Evolutionary conservation across 495 filamentous ascomycete genomes (phyloP), one percentile per base, ranked within the genome.

Genomic region (Tuber brumale): DNA sequence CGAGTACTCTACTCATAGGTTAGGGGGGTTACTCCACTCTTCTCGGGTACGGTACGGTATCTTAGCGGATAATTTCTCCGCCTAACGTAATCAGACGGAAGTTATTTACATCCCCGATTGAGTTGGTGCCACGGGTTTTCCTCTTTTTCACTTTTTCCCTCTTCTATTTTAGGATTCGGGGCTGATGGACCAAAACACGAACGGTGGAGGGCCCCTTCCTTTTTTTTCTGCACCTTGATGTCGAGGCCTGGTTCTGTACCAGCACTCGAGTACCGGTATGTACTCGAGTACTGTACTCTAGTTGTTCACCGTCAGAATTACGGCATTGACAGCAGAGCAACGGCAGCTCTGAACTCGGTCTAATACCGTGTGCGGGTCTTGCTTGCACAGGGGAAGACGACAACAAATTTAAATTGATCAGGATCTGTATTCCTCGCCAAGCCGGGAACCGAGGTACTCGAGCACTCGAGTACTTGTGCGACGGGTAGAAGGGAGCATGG

Each of bases 1-100:
- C 37, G 37, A 39, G 37, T 39, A 39, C 37, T 4, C n/a, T n/a
- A n/a, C n/a, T n/a, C n/a, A n/a, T n/a, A 51, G 0, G 43, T 44
- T 44, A 44, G 39, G 39, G 39, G 39, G n/a, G 37, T 39, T 37
- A 39, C 37, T 4, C 37, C 5, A 39, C 37, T 39, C 37, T n/a
- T n/a, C n/a, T n/a, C n/a, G n/a, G n/a, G 37, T 39, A 39, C 37
- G 5, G 2, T n/a, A n/a, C 23, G 2, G 18, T n/a, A 57, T n/a
- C 57, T 66, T 66, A 18, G 57, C 57, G 57, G 57, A 66, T 66
- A 31, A 27, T 66, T 31, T 66, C 57, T 66, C 57, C 57, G n/a
- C n/a, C 9, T 31, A 18, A 66, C n/a, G 57, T 31, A 18, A 31
- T 31, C 57, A 66, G n/a, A 66, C 57, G n/a, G 12, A 66, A 12